These are phyloP conservation scores for Carex pumila DNA, from an alignment of 176 grass and related monocot genomes.

Conservation along the genomic window DNA sequence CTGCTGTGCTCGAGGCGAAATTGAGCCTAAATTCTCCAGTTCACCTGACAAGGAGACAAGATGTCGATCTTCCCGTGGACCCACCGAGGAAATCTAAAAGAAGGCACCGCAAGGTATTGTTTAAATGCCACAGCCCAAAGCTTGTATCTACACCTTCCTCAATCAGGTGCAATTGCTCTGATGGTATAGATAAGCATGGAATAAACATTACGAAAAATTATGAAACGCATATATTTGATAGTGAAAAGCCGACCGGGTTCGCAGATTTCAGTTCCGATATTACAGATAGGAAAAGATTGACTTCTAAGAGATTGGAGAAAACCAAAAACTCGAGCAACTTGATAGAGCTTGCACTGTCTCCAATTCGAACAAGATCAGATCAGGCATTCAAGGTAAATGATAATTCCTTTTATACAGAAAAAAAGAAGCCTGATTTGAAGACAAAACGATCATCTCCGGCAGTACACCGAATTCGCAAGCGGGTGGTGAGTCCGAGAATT, in stretches of 20 bases:
- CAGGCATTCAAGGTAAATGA: not conserved
- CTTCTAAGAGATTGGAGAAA: not conserved
- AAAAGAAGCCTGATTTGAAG: constrained; percentile 18
- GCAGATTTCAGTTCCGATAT: constrained; percentile 57
- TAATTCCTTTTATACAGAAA: not conserved
- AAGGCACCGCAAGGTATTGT: constrained; percentile 29
- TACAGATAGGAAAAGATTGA: constrained; percentile 5
- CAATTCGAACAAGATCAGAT: constrained; percentile 53
- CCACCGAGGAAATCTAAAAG: constrained; percentile 44
- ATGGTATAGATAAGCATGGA: not conserved
- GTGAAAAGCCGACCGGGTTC: constrained; percentile 36
- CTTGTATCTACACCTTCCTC: constrained; percentile 34
- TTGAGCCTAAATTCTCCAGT: constrained; percentile 28
- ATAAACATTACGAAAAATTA: not conserved
- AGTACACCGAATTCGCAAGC: constrained; percentile 39
- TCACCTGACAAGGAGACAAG: constrained; percentile 25
- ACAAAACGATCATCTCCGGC: constrained; percentile 32
- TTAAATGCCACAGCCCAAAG: constrained; percentile 33
- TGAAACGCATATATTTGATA: constrained; percentile 4
- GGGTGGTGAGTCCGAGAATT: constrained; percentile 43
- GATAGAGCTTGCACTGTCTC: constrained; percentile 32
- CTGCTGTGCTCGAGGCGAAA: constrained; percentile 14
- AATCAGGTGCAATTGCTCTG: constrained; percentile 25
- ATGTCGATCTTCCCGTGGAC: constrained; percentile 43
- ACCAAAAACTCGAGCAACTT: not conserved